A percentile compares a stretch with the other conserved stretches of the same genome.
These are phyloP conservation scores for Mallotus japonicus DNA, from an alignment of 441 rosid genomes.

Conservation along the genomic window DNA sequence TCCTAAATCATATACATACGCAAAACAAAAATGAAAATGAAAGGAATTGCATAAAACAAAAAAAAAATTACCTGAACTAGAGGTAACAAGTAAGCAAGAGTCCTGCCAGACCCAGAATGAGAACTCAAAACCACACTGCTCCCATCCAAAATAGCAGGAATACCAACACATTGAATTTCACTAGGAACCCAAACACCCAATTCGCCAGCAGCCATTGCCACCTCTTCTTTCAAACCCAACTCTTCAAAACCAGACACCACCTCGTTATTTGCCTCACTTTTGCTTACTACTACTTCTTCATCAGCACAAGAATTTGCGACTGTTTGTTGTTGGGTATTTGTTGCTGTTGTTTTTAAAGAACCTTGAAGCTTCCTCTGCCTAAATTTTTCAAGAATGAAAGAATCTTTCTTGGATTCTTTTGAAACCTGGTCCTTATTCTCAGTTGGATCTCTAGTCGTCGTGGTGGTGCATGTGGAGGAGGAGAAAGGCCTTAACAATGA, in stretches of 20 bases:
- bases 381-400: slow-evolving; percentile 41
- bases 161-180: slow-evolving; percentile 75
- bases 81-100: slow-evolving; percentile 69
- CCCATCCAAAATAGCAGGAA: slow-evolving; percentile 70
- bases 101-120: slow-evolving; percentile 79
- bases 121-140: slow-evolving; percentile 74
- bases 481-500: slow-evolving; percentile 18
- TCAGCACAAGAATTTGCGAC: slow-evolving; percentile 5
- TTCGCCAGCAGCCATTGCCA: slow-evolving; percentile 67
- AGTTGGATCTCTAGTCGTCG: not conserved
- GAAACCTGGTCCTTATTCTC: not conserved
- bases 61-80: slow-evolving; percentile 63
- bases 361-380: slow-evolving; percentile 36
- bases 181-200: slow-evolving; percentile 60
- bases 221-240: slow-evolving; percentile 67
- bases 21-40: not conserved
- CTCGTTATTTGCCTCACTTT: not conserved
- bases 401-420: slow-evolving; percentile 27
- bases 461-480: not conserved
- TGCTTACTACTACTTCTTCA: not conserved
- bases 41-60: slow-evolving; percentile 35
- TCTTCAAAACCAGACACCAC: slow-evolving; percentile 54
- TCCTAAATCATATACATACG: not conserved
- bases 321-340: slow-evolving; percentile 7
- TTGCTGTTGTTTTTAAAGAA: slow-evolving; percentile 12